phyloP scores from a whole-genome alignment of 1,284 basidiomycete genomes.

The Vanrija sp. region DNA sequence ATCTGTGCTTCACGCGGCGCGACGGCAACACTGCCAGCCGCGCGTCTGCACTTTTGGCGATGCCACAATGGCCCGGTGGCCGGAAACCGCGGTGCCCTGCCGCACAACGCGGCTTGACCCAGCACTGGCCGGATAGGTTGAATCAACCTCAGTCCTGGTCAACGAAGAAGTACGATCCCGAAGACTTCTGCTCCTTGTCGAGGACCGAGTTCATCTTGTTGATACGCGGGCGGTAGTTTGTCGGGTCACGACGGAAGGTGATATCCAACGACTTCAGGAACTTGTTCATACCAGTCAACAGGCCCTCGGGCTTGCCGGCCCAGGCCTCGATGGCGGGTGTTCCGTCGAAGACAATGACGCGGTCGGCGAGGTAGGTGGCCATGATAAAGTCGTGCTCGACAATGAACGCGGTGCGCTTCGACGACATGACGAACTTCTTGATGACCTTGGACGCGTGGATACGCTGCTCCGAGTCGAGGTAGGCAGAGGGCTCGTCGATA shows the following conservation, averaged over 20 bases:
- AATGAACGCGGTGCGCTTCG: conserved; percentile 94
- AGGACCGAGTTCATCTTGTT: conserved; percentile 92
- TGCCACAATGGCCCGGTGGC: too few relatives aligned
- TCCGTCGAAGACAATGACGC: conserved; percentile 93
- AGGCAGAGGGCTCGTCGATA: conserved; percentile 64
- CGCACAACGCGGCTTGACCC: too few relatives aligned
- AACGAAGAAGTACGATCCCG: conserved; percentile 40
- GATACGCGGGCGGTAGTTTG: conserved; percentile 82
- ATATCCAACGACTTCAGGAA: conserved; percentile 91
- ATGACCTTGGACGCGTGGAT: conserved; percentile 95
- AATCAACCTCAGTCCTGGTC: conserved; percentile 30
- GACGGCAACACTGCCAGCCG: too few relatives aligned
- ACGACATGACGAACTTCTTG: conserved; percentile 90
- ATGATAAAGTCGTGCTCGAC: conserved; percentile 36
- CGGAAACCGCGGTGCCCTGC: too few relatives aligned
- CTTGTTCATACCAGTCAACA: conserved; percentile 51
- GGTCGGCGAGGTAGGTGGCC: conserved; percentile 92
- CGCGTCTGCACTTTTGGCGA: too few relatives aligned
- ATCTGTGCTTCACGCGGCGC: too few relatives aligned
- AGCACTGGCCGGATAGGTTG: too few relatives aligned
- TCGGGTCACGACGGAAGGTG: conserved; percentile 93
- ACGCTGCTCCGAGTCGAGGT: conserved; percentile 95
- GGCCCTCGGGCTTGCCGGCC: conserved; percentile 58
- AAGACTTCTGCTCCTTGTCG: conserved; percentile 82
- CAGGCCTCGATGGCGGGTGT: conserved; percentile 74